A percentile compares a stretch with the other conserved stretches of the same genome.
These are phyloP conservation scores for Podospora conica DNA, from an alignment of 495 filamentous ascomycete species.

Conservation along the genomic window DNA sequence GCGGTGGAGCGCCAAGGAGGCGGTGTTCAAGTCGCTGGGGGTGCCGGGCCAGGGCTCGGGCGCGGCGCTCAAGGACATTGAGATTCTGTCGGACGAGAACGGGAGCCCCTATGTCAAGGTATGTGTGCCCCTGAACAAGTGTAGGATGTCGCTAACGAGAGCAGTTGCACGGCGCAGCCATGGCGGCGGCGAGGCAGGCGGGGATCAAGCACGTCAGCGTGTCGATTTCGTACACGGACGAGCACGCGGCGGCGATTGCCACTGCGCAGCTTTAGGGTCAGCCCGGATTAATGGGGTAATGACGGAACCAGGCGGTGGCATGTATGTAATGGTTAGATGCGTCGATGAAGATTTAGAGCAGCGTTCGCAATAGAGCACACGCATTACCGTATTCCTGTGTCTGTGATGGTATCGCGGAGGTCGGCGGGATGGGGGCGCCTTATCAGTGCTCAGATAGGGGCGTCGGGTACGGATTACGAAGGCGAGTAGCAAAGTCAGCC, in stretches of 20 bases:
- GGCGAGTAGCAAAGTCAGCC: too few relatives aligned
- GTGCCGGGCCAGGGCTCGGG: constrained; percentile 83
- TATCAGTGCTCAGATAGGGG: not conserved
- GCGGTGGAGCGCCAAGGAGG: constrained; percentile 95
- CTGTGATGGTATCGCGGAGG: not conserved
- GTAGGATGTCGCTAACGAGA: constrained; percentile 34
- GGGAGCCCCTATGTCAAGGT: constrained; percentile 82
- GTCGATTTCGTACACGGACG: constrained; percentile 90
- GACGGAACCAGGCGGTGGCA: not conserved
- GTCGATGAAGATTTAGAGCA: not conserved
- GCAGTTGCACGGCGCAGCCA: constrained; percentile 79
- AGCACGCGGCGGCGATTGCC: constrained; percentile 88
- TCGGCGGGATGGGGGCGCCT: not conserved
- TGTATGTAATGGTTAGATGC: constrained; percentile 5
- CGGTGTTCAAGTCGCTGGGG: constrained; percentile 95
- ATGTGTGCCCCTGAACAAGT: constrained; percentile 36
- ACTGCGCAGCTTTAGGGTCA: constrained; percentile 26
- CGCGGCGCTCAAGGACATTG: constrained; percentile 87
- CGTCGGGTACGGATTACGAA: too few relatives aligned
- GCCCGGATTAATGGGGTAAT: not conserved
- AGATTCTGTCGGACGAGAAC: constrained; percentile 72
- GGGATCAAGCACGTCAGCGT: constrained; percentile 83
- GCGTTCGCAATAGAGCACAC: not conserved
- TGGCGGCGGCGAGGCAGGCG: constrained; percentile 69
- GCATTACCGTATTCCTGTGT: not conserved